These are phyloP conservation scores for Arabidopsis suecica DNA, from an alignment of 345 rosid species.

Conservation along the genomic window DNA sequence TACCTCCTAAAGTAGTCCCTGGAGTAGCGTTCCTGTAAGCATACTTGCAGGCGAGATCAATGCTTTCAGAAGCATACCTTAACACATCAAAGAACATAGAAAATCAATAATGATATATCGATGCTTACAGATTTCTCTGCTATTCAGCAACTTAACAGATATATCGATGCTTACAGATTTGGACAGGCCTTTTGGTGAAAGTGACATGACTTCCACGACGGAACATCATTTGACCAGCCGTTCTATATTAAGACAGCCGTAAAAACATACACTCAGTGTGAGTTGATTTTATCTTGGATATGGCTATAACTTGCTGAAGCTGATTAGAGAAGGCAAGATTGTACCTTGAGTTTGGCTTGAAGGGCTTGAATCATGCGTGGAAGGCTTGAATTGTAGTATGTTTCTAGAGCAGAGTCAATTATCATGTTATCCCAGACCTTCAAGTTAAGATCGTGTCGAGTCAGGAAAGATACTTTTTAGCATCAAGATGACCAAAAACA, in stretches of 20 bases:
- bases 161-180: constrained; percentile 55
- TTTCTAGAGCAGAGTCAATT: constrained; percentile 76
- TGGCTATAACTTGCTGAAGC: neutral
- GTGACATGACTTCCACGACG: constrained; percentile 65
- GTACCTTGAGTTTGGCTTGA: constrained; percentile 69
- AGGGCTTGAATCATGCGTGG: constrained; percentile 71
- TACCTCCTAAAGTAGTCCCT: constrained; percentile 85
- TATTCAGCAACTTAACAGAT: neutral
- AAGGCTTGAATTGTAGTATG: constrained; percentile 69
- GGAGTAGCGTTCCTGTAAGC: constrained; percentile 87
- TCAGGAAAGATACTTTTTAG: neutral
- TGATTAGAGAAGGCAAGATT: constrained; percentile 27
- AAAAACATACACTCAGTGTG: neutral
- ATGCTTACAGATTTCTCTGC: constrained; percentile 50
- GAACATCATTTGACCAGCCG: constrained; percentile 63
- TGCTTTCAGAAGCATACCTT: constrained; percentile 87
- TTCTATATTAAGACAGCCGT: constrained; percentile 48
- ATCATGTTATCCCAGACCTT: constrained; percentile 97
- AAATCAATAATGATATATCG: constrained; percentile 4
- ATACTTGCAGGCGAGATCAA: constrained; percentile 78
- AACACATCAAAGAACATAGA: constrained; percentile 22
- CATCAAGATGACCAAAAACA: neutral
- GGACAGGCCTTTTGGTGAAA: constrained; percentile 71
- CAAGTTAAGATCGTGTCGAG: neutral
- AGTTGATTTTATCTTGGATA: constrained; percentile 18